These are phyloP conservation scores for Kodamaea sagamina DNA, from an alignment of 805 yeast genomes.

Conservation along the genomic window DNA sequence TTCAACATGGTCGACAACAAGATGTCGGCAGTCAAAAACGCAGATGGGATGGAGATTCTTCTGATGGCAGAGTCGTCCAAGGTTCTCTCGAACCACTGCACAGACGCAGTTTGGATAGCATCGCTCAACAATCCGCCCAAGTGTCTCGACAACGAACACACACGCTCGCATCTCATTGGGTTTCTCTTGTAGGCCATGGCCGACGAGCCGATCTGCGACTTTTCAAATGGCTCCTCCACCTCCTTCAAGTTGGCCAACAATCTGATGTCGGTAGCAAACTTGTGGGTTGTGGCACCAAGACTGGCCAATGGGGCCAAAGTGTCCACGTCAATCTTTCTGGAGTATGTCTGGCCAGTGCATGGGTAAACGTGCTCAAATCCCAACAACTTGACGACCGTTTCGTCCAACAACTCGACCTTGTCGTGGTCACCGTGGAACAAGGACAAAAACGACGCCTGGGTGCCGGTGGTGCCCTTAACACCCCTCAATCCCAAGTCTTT, in stretches of 20 bases:
- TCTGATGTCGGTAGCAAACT: conserved; percentile 96
- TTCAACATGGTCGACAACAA: conserved; percentile 84
- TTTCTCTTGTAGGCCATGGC: conserved; percentile 99
- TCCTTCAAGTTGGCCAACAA: conserved; percentile 95
- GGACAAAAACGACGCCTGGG: conserved; percentile 94
- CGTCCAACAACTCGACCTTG: conserved; percentile 90
- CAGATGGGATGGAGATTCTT: conserved; percentile 94
- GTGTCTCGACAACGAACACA: conserved; percentile 97
- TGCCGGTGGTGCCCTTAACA: conserved; percentile 98
- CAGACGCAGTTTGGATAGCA: conserved; percentile 95
- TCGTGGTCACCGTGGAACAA: conserved; percentile 96
- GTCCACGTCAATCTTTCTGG: conserved; percentile 96
- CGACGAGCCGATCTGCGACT: conserved; percentile 95
- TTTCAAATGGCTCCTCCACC: conserved; percentile 97
- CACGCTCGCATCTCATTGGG: conserved; percentile 99
- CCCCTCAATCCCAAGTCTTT: conserved; percentile 96
- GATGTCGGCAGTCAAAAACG: conserved; percentile 94
- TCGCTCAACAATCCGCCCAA: conserved; percentile 88
- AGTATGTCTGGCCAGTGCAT: conserved; percentile 98
- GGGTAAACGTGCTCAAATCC: conserved; percentile 97
- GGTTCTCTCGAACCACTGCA: conserved; percentile 99
- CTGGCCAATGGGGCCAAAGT: conserved; percentile 90
- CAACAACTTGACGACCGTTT: conserved; percentile 85
- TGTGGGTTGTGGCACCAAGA: conserved; percentile 94
- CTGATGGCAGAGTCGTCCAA: conserved; percentile 97